These are phyloP conservation scores for Fusarium domesticum DNA, from an alignment of 2,329 filamentous ascomycete species.

Conservation along the genomic window DNA sequence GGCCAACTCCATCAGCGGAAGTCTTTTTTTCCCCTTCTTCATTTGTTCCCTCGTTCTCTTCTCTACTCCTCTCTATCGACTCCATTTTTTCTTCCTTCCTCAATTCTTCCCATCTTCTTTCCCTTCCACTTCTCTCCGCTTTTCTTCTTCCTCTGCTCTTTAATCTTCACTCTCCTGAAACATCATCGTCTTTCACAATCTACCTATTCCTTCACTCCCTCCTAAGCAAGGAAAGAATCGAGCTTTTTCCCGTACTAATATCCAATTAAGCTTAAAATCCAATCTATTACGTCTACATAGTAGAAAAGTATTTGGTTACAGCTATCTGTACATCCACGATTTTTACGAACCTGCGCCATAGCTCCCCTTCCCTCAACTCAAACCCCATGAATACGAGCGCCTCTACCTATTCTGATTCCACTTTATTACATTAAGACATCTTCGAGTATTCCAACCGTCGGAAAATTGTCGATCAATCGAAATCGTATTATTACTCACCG, in stretches of 20 bases:
- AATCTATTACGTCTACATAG: too few relatives aligned
- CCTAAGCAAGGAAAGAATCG: too few relatives aligned
- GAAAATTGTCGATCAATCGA: neutral
- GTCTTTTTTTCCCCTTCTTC: conserved; percentile 3
- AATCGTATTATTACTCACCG: neutral
- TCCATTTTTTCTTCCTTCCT: neutral
- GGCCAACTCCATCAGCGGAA: neutral
- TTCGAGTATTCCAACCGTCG: too few relatives aligned
- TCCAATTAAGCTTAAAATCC: neutral
- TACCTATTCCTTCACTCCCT: conserved; percentile 8
- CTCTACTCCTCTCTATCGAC: neutral
- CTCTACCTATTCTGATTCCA: neutral
- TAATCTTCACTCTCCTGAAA: conserved; percentile 1
- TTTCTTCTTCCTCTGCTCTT: neutral
- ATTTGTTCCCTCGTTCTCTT: neutral
- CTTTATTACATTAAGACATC: too few relatives aligned
- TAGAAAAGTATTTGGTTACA: too few relatives aligned
- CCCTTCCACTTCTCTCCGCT: neutral
- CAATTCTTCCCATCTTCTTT: neutral
- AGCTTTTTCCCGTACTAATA: neutral
- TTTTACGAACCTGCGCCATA: neutral
- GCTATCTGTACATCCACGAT: neutral
- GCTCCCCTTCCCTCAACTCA: neutral
- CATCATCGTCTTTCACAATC: conserved; percentile 3
- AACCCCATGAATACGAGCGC: neutral